A percentile compares a stretch with the other conserved stretches of the same genome.
phyloP scores from a whole-genome alignment of 305 asterid species.

The Withania somnifera region DNA sequence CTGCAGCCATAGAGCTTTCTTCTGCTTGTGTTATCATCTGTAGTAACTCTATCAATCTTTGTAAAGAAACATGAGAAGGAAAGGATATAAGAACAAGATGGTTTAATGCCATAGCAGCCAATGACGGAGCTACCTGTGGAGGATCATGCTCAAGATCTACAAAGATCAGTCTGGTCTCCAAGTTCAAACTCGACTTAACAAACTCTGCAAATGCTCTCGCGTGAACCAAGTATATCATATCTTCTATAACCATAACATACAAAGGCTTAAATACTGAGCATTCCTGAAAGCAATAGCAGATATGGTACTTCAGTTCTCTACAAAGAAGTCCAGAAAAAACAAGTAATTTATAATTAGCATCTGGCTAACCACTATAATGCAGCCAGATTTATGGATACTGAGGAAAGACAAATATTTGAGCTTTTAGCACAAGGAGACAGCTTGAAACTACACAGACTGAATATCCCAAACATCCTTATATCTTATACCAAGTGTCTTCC shows the following conservation, averaged over 20 bases:
- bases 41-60: conserved; percentile 2
- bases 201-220: conserved; percentile 36
- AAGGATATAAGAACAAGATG: neutral
- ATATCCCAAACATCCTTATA: neutral
- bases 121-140: conserved; percentile 38
- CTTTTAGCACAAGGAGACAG: neutral
- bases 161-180: conserved; percentile 27
- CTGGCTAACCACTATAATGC: neutral
- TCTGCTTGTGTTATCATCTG: conserved; percentile 37
- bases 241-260: conserved; percentile 66
- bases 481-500: neutral
- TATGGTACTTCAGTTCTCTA: neutral
- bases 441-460: neutral
- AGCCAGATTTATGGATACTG: neutral
- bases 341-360: neutral
- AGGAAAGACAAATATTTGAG: neutral
- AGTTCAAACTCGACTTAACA: conserved; percentile 32
- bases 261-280: conserved; percentile 40
- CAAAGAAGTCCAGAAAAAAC: neutral
- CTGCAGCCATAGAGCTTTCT: conserved; percentile 25
- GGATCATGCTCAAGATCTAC: conserved; percentile 73
- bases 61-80: neutral
- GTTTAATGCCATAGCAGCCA: neutral
- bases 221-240: conserved; percentile 69
- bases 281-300: conserved; percentile 36